A percentile compares a stretch with the other conserved stretches of the same genome.
These are phyloP conservation scores for Penicillium sp. DNA, from an alignment of 2,329 filamentous ascomycete species.

Conservation along the genomic window DNA sequence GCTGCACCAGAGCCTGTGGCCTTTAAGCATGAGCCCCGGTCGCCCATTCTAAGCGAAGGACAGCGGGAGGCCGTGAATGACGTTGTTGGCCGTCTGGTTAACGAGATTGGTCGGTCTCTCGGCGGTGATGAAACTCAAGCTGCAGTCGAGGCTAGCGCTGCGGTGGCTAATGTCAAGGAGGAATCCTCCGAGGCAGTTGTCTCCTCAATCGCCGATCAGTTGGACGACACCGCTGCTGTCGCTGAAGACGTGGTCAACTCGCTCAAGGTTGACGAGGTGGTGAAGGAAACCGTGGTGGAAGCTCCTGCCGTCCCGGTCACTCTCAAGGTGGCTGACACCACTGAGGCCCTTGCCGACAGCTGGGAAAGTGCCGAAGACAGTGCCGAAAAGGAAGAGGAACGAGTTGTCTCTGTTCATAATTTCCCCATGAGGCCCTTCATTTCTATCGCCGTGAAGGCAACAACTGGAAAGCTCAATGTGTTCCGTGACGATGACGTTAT, in stretches of 20 bases:
- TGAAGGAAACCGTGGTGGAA: constrained; percentile 57
- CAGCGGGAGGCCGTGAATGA: constrained; percentile 69
- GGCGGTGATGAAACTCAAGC: constrained; percentile 37
- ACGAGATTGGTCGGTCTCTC: constrained; percentile 60
- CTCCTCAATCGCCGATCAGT: constrained; percentile 31
- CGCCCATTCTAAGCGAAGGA: constrained; percentile 31
- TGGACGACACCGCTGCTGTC: constrained; percentile 45
- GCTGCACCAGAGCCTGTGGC: constrained; percentile 13
- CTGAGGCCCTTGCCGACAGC: constrained; percentile 70
- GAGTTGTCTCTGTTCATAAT: constrained; percentile 80
- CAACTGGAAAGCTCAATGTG: constrained; percentile 52
- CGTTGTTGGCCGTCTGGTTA: constrained; percentile 66
- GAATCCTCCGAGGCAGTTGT: constrained; percentile 40
- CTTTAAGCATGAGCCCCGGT: constrained; percentile 19
- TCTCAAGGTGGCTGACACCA: constrained; percentile 59
- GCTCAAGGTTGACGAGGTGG: constrained; percentile 53
- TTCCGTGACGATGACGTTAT: constrained; percentile 80
- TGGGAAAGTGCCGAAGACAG: constrained; percentile 82
- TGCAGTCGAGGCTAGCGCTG: constrained; percentile 52
- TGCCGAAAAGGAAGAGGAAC: constrained; percentile 66
- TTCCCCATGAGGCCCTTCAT: constrained; percentile 98
- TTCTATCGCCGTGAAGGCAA: constrained; percentile 69
- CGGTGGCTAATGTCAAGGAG: constrained; percentile 32
- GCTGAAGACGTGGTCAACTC: constrained; percentile 54
- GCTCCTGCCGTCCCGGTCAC: constrained; percentile 51